These are phyloP conservation scores for Erigeron canadensis DNA, from an alignment of 129 eudicot species.

Conservation along the genomic window DNA sequence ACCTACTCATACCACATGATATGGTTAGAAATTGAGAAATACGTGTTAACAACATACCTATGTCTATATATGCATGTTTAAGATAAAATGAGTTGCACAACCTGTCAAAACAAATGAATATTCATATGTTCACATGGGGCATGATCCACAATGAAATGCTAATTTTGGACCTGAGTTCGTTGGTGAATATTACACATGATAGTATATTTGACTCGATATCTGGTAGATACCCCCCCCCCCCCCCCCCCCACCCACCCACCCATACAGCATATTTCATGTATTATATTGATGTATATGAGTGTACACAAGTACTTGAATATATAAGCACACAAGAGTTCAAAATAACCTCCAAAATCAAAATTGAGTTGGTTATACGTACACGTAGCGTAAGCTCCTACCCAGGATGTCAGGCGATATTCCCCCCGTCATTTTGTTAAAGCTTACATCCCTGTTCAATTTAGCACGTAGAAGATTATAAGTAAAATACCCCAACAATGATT, in stretches of 20 bases:
- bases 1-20: slow-evolving; percentile 41
- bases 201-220: too few species aligned
- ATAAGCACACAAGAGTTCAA: not conserved
- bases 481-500: not conserved
- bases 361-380: slow-evolving; percentile 22
- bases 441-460: slow-evolving; percentile 24
- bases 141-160: too few species aligned
- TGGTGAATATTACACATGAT: too few species aligned
- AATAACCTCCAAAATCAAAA: not conserved
- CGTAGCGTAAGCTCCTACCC: slow-evolving; percentile 29
- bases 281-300: too few species aligned
- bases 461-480: not conserved
- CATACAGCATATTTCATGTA: too few species aligned
- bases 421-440: slow-evolving; percentile 30
- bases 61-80: not conserved
- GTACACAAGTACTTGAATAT: not conserved
- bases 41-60: not conserved
- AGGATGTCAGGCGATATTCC: slow-evolving; percentile 27
- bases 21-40: slow-evolving; percentile 13
- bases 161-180: too few species aligned
- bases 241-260: too few species aligned
- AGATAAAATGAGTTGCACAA: too few species aligned
- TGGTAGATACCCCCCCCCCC: too few species aligned
- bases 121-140: too few species aligned
- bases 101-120: too few species aligned